These are phyloP conservation scores for Arabidopsis hybrid DNA, from an alignment of 441 rosid species.

Conservation along the genomic window DNA sequence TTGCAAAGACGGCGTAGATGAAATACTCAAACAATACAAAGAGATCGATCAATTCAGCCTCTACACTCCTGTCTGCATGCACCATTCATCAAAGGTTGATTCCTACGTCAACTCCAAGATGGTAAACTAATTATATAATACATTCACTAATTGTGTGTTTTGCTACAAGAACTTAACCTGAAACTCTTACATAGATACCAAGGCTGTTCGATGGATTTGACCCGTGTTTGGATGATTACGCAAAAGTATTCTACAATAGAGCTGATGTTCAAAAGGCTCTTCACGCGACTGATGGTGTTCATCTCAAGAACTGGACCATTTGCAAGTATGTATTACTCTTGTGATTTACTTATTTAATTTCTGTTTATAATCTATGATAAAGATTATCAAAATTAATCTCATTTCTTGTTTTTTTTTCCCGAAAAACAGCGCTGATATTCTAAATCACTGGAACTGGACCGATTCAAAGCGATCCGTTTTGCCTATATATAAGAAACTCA, in stretches of 20 bases:
- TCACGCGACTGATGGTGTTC: conserved; percentile 64
- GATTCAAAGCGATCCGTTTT: conserved; percentile 62
- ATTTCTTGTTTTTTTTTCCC: no score
- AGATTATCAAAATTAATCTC: background rate
- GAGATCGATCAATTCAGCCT: conserved; percentile 84
- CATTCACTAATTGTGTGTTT: background rate
- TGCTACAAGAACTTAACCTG: background rate
- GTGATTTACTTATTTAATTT: no score
- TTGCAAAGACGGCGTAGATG: conserved; percentile 60
- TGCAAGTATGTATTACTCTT: conserved; percentile 68
- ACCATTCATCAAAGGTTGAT: background rate
- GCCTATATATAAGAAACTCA: conserved; percentile 80
- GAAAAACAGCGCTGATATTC: conserved; percentile 50
- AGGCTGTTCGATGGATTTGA: conserved; percentile 79
- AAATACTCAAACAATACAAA: conserved; percentile 64
- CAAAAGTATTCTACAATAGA: conserved; percentile 73
- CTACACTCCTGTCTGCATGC: conserved; percentile 51
- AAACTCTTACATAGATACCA: conserved; percentile 59
- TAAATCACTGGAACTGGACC: conserved; percentile 48
- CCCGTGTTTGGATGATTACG: conserved; percentile 78
- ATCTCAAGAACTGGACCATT: conserved; percentile 74
- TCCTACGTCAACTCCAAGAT: background rate
- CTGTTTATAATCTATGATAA: background rate
- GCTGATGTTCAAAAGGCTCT: conserved; percentile 80
- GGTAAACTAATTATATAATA: conserved; percentile 6